Evolutionary conservation across 805 yeast species (phyloP).

Genomic region (Saccharomycopsis amapae): DNA sequence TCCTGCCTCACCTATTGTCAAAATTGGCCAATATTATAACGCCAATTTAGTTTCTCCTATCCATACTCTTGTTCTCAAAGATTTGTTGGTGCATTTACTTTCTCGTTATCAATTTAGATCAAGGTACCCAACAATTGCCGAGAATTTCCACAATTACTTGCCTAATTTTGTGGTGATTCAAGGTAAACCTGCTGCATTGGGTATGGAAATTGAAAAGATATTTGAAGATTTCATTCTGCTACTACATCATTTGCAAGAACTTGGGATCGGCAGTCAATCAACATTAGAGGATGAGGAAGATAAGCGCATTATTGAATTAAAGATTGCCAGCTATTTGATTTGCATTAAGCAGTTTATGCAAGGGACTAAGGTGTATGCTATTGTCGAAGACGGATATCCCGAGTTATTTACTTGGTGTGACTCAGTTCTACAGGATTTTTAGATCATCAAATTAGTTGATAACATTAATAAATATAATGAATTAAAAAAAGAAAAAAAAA

Average conservation of each 20-base stretch:
- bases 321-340: conserved; percentile 17
- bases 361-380: conserved; percentile 6
- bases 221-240: conserved; percentile 3
- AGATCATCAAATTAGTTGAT: too few relatives aligned
- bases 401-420: conserved; percentile 7
- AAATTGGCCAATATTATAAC: too few relatives aligned
- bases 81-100: conserved; percentile 5
- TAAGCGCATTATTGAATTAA: conserved; percentile 2
- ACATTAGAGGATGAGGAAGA: neutral
- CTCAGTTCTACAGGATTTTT: too few relatives aligned
- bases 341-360: conserved; percentile 14
- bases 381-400: conserved; percentile 10
- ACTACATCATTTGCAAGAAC: too few relatives aligned
- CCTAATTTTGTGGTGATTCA: conserved; percentile 7
- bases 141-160: conserved; percentile 11
- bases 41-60: neutral
- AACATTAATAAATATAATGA: too few relatives aligned
- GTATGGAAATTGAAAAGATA: neutral
- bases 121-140: conserved; percentile 17
- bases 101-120: conserved; percentile 14
- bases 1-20: too few relatives aligned
- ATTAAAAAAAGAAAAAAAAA: too few relatives aligned
- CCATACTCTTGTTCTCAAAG: conserved; percentile 6
- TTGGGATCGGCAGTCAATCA: too few relatives aligned
- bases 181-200: neutral